Percentiles rank a stretch among this genome's conserved stretches.
These are phyloP conservation scores for Saccharomycopsis olivae DNA, from an alignment of 805 yeast species.

Conservation along the genomic window DNA sequence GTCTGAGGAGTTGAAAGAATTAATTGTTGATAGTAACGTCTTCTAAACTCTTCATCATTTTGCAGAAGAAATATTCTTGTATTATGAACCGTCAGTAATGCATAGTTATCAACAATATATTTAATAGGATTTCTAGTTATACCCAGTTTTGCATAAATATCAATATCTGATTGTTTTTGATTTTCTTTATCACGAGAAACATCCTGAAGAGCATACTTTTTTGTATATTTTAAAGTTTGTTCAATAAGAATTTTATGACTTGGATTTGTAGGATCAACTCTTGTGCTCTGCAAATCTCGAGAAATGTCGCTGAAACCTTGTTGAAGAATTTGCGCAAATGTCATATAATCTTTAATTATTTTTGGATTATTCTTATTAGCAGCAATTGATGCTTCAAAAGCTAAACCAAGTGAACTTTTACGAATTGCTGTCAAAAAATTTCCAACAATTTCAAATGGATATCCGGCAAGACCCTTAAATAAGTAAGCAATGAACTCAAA, in stretches of 20 bases:
- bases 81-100: conserved; percentile 43
- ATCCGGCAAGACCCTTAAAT: neutral
- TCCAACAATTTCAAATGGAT: neutral
- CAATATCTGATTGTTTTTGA: conserved; percentile 1
- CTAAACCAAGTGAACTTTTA: conserved; percentile 16
- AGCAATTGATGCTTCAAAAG: conserved; percentile 18
- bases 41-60: conserved; percentile 50
- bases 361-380: conserved; percentile 7
- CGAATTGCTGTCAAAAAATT: conserved; percentile 1
- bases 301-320: conserved; percentile 2
- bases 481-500: conserved; percentile 6
- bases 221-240: conserved; percentile 1
- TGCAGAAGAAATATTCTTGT: conserved; percentile 43
- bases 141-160: conserved; percentile 32
- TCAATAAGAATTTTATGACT: conserved; percentile 11
- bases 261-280: conserved; percentile 2
- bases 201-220: conserved; percentile 1
- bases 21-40: conserved; percentile 51
- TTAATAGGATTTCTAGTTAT: conserved; percentile 34
- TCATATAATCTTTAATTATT: neutral
- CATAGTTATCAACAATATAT: conserved; percentile 34
- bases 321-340: neutral
- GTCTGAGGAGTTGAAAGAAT: conserved; percentile 42
- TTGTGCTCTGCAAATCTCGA: neutral
- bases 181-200: neutral